Conservation (phyloP, 2,329 filamentous ascomycete species). For the Aureobasidium sp. region DNA sequence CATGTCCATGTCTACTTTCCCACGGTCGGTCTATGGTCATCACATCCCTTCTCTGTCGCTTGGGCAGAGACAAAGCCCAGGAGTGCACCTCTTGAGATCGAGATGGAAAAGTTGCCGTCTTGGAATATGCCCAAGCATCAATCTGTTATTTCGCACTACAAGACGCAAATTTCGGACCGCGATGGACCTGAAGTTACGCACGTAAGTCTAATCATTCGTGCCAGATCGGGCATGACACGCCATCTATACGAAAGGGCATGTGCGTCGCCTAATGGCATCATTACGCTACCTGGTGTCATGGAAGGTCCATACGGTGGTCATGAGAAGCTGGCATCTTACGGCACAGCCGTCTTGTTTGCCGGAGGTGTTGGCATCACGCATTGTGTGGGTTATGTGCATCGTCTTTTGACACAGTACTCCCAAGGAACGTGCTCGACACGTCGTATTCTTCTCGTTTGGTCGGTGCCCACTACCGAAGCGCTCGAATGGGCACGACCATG, state of each 20-base stretch:
- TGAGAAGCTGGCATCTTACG: conserved; percentile 66
- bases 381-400: conserved; percentile 66
- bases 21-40: conserved; percentile 34
- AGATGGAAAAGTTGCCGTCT: conserved; percentile 29
- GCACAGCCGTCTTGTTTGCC: conserved; percentile 71
- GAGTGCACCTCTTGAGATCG: conserved; percentile 25
- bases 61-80: conserved; percentile 34
- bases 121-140: conserved; percentile 17
- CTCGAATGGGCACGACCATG: conserved; percentile 58
- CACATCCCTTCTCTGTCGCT: conserved; percentile 46
- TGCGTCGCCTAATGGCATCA: conserved; percentile 52
- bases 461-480: conserved; percentile 63
- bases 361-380: conserved; percentile 78
- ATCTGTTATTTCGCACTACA: conserved; percentile 3
- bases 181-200: conserved; percentile 29
- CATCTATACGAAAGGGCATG: conserved; percentile 62
- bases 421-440: conserved; percentile 64
- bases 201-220: conserved; percentile 67
- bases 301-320: conserved; percentile 72
- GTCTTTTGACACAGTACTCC: conserved; percentile 61
- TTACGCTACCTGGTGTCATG: conserved; percentile 59
- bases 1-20: conserved; percentile 58
- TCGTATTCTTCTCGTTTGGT: conserved; percentile 70
- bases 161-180: conserved; percentile 15
- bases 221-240: conserved; percentile 66